Conservation (phyloP, 495 filamentous ascomycete species). For the Neurospora sp. region DNA sequence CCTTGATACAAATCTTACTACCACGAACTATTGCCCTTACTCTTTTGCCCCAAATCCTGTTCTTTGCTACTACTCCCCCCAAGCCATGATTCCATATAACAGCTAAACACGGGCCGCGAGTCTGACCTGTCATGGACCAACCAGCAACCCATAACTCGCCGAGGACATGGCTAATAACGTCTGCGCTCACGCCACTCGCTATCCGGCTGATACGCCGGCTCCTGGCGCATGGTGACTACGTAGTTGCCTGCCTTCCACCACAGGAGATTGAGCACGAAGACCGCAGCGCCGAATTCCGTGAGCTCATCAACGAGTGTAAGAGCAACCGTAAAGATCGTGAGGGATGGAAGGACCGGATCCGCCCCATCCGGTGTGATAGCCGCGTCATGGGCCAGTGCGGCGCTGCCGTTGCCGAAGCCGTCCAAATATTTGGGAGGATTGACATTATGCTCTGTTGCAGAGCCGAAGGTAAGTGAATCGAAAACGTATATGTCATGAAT, state of each 20-base stretch:
- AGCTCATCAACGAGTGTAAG: slow-evolving; percentile 50
- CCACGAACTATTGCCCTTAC: neutral
- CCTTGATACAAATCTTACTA: neutral
- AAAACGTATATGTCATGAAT: neutral
- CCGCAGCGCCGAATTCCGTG: slow-evolving; percentile 43
- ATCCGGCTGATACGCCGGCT: slow-evolving; percentile 60
- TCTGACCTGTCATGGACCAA: slow-evolving; percentile 27
- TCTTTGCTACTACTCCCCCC: neutral
- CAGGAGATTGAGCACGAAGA: slow-evolving; percentile 54
- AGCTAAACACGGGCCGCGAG: slow-evolving; percentile 2
- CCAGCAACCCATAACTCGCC: slow-evolving; percentile 49
- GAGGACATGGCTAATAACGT: slow-evolving; percentile 81
- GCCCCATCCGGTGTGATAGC: slow-evolving; percentile 45
- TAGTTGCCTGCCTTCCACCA: slow-evolving; percentile 66
- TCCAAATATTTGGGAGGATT: slow-evolving; percentile 71
- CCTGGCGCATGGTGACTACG: slow-evolving; percentile 77
- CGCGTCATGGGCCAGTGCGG: slow-evolving; percentile 55
- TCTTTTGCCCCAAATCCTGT: neutral
- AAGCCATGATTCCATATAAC: neutral
- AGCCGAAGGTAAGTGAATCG: slow-evolving; percentile 56
- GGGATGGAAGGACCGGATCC: slow-evolving; percentile 49
- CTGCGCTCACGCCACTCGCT: slow-evolving; percentile 69
- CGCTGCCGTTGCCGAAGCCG: slow-evolving; percentile 76
- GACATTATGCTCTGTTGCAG: slow-evolving; percentile 86
- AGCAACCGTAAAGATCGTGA: slow-evolving; percentile 43